These are phyloP conservation scores for Miscanthus lutarioriparius DNA, from an alignment of 176 grass and related monocot species.

Conservation along the genomic window DNA sequence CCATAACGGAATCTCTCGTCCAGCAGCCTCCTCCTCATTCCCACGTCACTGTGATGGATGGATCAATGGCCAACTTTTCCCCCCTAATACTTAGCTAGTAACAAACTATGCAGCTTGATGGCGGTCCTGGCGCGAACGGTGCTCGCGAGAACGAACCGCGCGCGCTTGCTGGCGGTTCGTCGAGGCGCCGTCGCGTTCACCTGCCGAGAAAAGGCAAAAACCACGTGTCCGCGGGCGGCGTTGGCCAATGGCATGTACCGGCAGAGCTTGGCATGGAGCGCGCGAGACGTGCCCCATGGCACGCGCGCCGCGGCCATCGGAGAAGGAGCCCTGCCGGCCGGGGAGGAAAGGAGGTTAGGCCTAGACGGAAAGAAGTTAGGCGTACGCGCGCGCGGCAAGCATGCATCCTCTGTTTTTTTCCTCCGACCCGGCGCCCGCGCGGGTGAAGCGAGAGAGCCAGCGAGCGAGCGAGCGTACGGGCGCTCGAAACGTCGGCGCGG, in stretches of 20 bases:
- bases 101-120: too few relatives aligned
- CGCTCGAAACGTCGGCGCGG: constrained; percentile 25
- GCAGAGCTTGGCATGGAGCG: background rate
- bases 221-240: background rate
- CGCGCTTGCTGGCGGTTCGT: background rate
- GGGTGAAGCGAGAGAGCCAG: too few relatives aligned
- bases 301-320: background rate
- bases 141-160: background rate
- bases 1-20: too few relatives aligned
- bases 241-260: background rate
- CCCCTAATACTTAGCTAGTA: too few relatives aligned
- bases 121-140: too few relatives aligned
- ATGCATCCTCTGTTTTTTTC: background rate
- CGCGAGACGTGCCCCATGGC: background rate
- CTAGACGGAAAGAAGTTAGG: background rate
- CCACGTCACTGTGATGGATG: too few relatives aligned
- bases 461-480: too few relatives aligned
- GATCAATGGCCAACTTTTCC: background rate
- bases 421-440: background rate
- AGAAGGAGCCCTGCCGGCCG: background rate
- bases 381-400: background rate
- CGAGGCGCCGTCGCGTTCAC: background rate
- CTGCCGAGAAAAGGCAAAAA: background rate
- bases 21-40: too few relatives aligned
- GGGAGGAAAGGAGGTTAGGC: background rate